Conservation (phyloP, 768 basidiomycete genomes). For the Naganishia friedmannii region DNA sequence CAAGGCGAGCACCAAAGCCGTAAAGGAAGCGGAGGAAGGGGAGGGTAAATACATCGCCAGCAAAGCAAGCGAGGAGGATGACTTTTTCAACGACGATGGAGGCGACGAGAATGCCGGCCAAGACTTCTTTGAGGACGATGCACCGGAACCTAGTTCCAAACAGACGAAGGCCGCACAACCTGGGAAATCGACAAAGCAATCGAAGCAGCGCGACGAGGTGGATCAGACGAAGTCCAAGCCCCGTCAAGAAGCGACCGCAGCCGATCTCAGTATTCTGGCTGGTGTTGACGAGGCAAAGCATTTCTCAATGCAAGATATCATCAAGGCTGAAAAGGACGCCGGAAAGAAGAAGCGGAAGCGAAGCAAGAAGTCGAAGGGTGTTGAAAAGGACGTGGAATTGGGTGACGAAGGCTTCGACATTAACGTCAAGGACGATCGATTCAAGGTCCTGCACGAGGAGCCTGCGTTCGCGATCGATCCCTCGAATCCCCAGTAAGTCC, state of each 20-base stretch:
- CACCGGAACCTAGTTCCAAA: constrained; percentile 42
- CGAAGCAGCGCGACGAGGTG: constrained; percentile 33
- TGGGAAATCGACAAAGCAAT: constrained; percentile 39
- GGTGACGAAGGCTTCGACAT: constrained; percentile 68
- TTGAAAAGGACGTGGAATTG: constrained; percentile 63
- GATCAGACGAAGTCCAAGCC: background rate
- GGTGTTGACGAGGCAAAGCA: constrained; percentile 66
- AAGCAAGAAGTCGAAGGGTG: constrained; percentile 54
- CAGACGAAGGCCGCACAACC: constrained; percentile 37
- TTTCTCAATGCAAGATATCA: constrained; percentile 83
- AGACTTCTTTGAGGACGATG: constrained; percentile 34
- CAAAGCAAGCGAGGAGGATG: constrained; percentile 56
- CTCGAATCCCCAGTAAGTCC: constrained; percentile 81
- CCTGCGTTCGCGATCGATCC: constrained; percentile 93
- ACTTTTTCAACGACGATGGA: constrained; percentile 68
- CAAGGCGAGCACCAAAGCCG: constrained; percentile 37
- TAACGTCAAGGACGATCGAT: constrained; percentile 81
- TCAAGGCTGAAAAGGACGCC: constrained; percentile 76
- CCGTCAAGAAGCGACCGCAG: constrained; percentile 35
- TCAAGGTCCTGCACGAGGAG: constrained; percentile 82
- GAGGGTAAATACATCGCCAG: constrained; percentile 19
- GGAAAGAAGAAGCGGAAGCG: constrained; percentile 56
- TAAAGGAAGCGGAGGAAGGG: constrained; percentile 31
- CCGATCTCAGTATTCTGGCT: constrained; percentile 59
- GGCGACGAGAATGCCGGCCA: constrained; percentile 48